Conservation (phyloP, 768 basidiomycete genomes). For the Kockovaella imperatae region DNA sequence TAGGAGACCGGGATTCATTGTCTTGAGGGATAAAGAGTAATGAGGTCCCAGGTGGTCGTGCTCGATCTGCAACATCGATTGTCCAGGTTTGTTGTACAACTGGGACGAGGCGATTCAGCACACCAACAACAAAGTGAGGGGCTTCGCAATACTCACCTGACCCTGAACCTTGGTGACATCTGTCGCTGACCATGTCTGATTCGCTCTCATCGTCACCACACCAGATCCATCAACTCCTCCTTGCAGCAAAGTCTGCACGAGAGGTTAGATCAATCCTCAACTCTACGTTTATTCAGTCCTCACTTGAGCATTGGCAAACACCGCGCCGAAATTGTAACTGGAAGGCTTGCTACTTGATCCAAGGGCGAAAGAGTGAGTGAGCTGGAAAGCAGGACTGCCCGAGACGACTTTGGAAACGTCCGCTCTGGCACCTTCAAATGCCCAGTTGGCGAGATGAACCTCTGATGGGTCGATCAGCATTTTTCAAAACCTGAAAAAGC, state of each 20-base stretch:
- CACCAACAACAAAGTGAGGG: background rate
- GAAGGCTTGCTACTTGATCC: constrained; percentile 75
- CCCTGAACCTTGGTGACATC: constrained; percentile 79
- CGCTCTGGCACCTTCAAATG: constrained; percentile 94
- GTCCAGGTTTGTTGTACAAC: constrained; percentile 67
- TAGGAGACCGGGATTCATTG: constrained; percentile 79
- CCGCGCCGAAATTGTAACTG: constrained; percentile 88
- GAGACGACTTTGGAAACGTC: constrained; percentile 91
- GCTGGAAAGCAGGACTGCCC: constrained; percentile 91
- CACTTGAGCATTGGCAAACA: constrained; percentile 79
- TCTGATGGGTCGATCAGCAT: constrained; percentile 56
- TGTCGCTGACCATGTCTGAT: constrained; percentile 73
- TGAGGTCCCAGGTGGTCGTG: constrained; percentile 88
- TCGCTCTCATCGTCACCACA: constrained; percentile 75
- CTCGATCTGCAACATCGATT: constrained; percentile 87
- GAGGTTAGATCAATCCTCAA: constrained; percentile 1
- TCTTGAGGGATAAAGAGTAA: constrained; percentile 75
- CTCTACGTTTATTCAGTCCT: constrained; percentile 5
- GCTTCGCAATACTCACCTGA: constrained; percentile 54
- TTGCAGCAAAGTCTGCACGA: constrained; percentile 71
- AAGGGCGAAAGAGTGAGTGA: constrained; percentile 88
- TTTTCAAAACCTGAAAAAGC: background rate
- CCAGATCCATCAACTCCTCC: constrained; percentile 92
- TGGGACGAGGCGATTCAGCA: constrained; percentile 37
- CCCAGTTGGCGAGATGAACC: constrained; percentile 84